Conservation (phyloP, 768 basidiomycete species). For the Chiua virens region DNA sequence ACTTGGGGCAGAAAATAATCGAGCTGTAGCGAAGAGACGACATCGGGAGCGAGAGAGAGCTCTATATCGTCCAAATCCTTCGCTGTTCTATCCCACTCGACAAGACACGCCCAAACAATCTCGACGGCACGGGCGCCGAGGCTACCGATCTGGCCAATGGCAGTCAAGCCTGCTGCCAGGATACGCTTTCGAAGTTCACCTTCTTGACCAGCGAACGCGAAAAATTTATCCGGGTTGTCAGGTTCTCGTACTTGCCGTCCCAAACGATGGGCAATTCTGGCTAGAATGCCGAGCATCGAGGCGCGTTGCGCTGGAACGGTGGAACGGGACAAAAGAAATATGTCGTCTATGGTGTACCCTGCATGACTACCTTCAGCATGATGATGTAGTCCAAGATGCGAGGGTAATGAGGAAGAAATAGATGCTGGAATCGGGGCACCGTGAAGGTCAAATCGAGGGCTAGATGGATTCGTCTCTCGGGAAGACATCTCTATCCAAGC, state of each 20-base stretch:
- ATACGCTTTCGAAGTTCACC: constrained; percentile 56
- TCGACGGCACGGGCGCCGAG: constrained; percentile 69
- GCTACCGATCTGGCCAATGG: constrained; percentile 62
- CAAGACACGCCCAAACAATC: constrained; percentile 71
- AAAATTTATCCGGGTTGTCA: background rate
- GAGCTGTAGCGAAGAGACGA: constrained; percentile 27
- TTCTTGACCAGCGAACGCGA: constrained; percentile 32
- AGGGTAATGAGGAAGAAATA: constrained; percentile 61
- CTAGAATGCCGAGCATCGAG: constrained; percentile 74
- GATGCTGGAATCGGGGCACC: constrained; percentile 64
- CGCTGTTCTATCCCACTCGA: constrained; percentile 52
- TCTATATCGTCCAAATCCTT: constrained; percentile 46
- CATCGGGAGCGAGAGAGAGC: constrained; percentile 18
- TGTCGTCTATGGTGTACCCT: constrained; percentile 86
- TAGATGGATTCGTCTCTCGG: constrained; percentile 17
- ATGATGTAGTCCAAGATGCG: constrained; percentile 88
- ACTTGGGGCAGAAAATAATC: constrained; percentile 54
- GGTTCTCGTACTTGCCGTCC: constrained; percentile 14
- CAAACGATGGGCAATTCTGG: constrained; percentile 48
- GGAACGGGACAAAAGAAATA: constrained; percentile 76
- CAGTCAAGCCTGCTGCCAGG: constrained; percentile 65
- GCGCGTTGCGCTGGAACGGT: constrained; percentile 83
- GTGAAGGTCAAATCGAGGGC: constrained; percentile 72
- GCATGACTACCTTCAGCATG: constrained; percentile 77
- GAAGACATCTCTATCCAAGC: constrained; percentile 65